These are phyloP conservation scores for Verticillium zaregamsianum DNA, from an alignment of 2,329 filamentous ascomycete species.

Conservation along the genomic window DNA sequence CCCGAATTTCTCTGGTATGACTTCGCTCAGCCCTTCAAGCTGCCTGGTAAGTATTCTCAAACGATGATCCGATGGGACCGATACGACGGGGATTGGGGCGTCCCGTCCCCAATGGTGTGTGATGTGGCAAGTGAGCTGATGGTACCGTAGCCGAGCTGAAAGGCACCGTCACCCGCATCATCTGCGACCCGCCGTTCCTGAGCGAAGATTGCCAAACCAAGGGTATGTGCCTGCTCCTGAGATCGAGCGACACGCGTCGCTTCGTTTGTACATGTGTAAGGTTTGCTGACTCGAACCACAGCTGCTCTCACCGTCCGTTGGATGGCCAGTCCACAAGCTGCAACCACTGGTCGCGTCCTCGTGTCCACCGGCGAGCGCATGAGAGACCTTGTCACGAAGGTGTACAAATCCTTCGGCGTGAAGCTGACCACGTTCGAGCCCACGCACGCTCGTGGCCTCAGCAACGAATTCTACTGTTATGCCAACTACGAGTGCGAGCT, in stretches of 20 bases:
- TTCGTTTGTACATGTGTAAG: neutral
- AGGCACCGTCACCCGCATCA: constrained; percentile 62
- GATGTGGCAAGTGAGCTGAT: neutral
- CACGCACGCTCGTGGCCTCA: constrained; percentile 66
- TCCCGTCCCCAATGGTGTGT: neutral
- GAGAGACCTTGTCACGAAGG: constrained; percentile 56
- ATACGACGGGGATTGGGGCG: no score
- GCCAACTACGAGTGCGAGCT: constrained; percentile 66
- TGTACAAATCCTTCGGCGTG: constrained; percentile 63
- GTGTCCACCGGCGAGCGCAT: constrained; percentile 77
- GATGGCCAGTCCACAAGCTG: constrained; percentile 47
- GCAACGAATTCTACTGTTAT: constrained; percentile 79
- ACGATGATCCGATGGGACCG: neutral
- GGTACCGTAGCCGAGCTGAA: constrained; percentile 46
- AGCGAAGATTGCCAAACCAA: constrained; percentile 80
- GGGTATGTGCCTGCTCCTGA: constrained; percentile 36
- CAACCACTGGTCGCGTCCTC: constrained; percentile 42
- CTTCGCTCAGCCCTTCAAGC: constrained; percentile 62
- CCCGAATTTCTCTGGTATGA: constrained; percentile 73
- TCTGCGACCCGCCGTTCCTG: constrained; percentile 76
- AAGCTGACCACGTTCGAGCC: constrained; percentile 65
- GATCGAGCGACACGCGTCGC: neutral
- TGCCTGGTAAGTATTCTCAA: constrained; percentile 44
- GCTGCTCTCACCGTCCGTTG: constrained; percentile 72
- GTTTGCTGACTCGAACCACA: constrained; percentile 22